phyloP scores from a whole-genome alignment of 2,329 filamentous ascomycete genomes.

The Podosphaera leucotricha region DNA sequence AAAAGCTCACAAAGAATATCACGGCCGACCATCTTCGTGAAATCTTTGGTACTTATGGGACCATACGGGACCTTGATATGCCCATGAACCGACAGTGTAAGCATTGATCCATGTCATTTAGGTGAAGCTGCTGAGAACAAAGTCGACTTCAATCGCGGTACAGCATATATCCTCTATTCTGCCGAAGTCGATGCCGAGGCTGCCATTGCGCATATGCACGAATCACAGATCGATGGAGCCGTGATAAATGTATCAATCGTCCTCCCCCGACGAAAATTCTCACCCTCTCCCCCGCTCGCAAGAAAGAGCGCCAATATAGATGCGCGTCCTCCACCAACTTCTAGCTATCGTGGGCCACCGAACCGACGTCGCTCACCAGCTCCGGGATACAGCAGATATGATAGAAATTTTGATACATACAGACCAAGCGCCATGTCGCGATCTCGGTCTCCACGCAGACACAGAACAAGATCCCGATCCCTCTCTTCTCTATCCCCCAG shows the following conservation, averaged over 20 bases:
- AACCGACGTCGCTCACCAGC: conserved; percentile 10
- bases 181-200: conserved; percentile 58
- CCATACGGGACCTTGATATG: conserved; percentile 68
- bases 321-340: conserved; percentile 19
- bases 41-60: conserved; percentile 76
- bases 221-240: conserved; percentile 39
- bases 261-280: conserved; percentile 35
- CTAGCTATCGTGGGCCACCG: conserved; percentile 9
- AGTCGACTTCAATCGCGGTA: conserved; percentile 81
- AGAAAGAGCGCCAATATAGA: conserved; percentile 37
- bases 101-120: conserved; percentile 11
- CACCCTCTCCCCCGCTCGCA: conserved; percentile 50
- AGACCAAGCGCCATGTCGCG: conserved; percentile 18
- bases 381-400: conserved; percentile 9
- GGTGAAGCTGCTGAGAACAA: conserved; percentile 8
- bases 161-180: conserved; percentile 73
- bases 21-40: conserved; percentile 71
- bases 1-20: conserved; percentile 88
- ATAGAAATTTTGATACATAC: conserved; percentile 15
- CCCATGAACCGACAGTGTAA: conserved; percentile 71
- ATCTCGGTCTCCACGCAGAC: conserved; percentile 19
- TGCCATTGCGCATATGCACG: conserved; percentile 92
- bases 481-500: conserved; percentile 18
- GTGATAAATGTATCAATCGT: conserved; percentile 17
- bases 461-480: conserved; percentile 19